A percentile compares a stretch with the other conserved stretches of the same genome.
phyloP scores from a whole-genome alignment of 441 rosid species.

The Erysimum cheiri region DNA sequence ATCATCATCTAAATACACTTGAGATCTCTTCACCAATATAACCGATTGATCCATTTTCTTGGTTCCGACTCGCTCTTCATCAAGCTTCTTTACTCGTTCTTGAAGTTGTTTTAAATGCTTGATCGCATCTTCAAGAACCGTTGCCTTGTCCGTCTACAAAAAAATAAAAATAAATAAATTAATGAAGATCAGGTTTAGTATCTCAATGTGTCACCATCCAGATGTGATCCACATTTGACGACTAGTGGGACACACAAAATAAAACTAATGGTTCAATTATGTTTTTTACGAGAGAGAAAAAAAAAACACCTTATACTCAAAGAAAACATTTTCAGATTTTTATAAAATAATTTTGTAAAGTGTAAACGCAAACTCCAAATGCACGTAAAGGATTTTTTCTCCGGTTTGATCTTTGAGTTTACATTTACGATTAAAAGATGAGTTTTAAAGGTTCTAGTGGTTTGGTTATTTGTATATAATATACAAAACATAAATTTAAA shows the following conservation, averaged over 20 bases:
- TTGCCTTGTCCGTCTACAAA: conserved; percentile 75
- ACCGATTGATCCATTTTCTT: conserved; percentile 67
- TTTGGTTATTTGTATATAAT: not conserved
- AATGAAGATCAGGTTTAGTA: too few species aligned
- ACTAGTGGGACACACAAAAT: too few species aligned
- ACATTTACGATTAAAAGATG: not conserved
- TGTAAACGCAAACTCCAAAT: not conserved
- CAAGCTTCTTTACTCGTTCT: conserved; percentile 63
- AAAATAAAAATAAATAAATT: not conserved
- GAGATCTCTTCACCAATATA: conserved; percentile 67
- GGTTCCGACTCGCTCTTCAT: conserved; percentile 43
- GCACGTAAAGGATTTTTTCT: not conserved
- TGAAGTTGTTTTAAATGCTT: conserved; percentile 78
- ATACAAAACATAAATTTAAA: not conserved
- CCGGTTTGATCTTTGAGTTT: not conserved
- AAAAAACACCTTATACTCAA: not conserved
- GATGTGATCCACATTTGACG: not conserved
- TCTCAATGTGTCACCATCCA: not conserved
- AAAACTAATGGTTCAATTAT: not conserved
- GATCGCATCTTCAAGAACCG: conserved; percentile 77
- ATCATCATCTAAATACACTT: conserved; percentile 53
- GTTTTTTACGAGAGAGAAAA: not conserved
- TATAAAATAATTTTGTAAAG: not conserved
- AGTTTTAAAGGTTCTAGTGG: not conserved
- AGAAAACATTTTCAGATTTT: not conserved